Conservation (phyloP, 2,329 filamentous ascomycete species). For the Sclerotinia sclerotiorum region DNA sequence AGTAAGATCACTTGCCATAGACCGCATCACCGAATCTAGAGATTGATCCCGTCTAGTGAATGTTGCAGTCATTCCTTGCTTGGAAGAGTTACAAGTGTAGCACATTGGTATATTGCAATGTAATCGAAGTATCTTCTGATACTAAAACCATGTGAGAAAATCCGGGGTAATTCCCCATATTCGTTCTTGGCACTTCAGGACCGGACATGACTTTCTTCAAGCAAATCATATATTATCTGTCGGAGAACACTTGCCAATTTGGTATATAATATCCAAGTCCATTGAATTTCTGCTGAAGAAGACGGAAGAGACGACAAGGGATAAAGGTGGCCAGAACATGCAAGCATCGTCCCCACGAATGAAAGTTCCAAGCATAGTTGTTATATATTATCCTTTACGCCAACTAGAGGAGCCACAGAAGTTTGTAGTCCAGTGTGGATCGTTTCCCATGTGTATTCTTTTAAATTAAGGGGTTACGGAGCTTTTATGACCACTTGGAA, state of each 20-base stretch:
- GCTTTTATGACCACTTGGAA: conserved; percentile 4
- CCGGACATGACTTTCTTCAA: background rate
- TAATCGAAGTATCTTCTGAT: conserved; percentile 22
- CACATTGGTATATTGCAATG: background rate
- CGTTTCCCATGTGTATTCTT: background rate
- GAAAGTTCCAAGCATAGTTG: background rate
- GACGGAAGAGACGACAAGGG: background rate
- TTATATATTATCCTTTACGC: conserved; percentile 4
- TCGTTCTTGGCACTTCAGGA: background rate
- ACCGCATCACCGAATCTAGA: conserved; percentile 6
- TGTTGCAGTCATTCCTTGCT: conserved; percentile 1
- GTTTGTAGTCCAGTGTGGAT: background rate
- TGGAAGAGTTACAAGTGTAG: background rate
- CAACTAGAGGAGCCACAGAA: background rate
- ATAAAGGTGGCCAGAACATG: conserved; percentile 9
- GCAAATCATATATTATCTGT: background rate
- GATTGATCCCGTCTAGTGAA: background rate
- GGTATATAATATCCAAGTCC: background rate
- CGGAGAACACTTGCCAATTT: background rate
- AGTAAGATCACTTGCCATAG: conserved; percentile 18
- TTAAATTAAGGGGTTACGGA: conserved; percentile 21
- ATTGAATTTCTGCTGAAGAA: background rate
- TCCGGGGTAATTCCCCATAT: background rate
- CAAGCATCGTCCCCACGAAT: conserved; percentile 5
- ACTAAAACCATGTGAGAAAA: conserved; percentile 16